phyloP scores from a whole-genome alignment of 2,329 filamentous ascomycete genomes.

The Nemania diffusa region DNA sequence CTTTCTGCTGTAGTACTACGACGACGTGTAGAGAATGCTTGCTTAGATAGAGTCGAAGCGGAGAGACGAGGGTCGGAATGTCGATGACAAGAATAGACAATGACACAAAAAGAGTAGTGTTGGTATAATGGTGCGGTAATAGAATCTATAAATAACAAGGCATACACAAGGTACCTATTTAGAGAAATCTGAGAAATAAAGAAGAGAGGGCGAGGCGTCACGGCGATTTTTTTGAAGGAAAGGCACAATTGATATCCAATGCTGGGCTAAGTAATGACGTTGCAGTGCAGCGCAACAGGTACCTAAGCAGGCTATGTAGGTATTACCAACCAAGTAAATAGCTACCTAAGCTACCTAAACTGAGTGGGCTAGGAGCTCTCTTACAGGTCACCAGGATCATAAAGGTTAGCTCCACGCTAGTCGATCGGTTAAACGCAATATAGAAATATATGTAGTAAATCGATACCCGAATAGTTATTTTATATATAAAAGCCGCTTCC shows the following conservation, averaged over 20 bases:
- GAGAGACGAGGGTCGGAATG: not conserved
- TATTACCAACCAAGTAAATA: not conserved
- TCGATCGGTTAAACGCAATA: no score
- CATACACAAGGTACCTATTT: no score
- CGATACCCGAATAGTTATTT: no score
- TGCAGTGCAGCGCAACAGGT: conserved; percentile 23
- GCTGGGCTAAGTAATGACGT: conserved; percentile 21
- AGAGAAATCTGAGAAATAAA: not conserved
- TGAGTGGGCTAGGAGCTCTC: not conserved
- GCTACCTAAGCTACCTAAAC: not conserved
- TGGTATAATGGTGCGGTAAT: not conserved
- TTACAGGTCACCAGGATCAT: no score
- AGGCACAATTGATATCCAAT: not conserved
- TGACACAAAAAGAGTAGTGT: not conserved
- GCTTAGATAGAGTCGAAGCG: conserved; percentile 8
- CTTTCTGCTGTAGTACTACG: not conserved
- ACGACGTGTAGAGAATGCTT: not conserved
- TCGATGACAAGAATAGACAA: conserved; percentile 1
- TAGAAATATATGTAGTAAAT: no score
- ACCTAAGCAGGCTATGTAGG: not conserved
- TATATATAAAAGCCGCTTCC: no score
- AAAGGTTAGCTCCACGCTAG: no score
- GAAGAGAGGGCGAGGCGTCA: not conserved
- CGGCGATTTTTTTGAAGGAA: not conserved
- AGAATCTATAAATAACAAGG: conserved; percentile 1